Base-by-base conservation (phyloP, 345 rosid species). In the Camelina hispida region DNA sequence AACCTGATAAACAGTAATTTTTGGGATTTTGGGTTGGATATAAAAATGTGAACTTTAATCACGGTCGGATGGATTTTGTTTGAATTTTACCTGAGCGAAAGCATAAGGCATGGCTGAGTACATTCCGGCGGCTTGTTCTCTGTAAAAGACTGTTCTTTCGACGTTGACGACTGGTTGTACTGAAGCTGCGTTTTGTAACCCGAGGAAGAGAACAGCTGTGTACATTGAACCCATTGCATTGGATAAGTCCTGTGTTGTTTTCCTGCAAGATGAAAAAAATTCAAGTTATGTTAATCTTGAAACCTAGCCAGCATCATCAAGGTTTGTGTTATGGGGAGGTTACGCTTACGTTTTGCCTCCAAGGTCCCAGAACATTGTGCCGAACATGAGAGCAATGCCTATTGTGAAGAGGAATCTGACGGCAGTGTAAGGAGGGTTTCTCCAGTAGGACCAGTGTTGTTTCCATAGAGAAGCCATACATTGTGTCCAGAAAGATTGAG, bases 91-190 rank as follows among this genome's bases (percentile, higher is more conserved):
- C 77, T 82, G 87, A 43, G 85, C 88, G 62, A 85, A 79, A 52
- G 94, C 98, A 58, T 89, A 90, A 5, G 96, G 89, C 82, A 86
- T 64, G 55, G 88, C 85, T 2, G 97, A 89, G 58, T 89, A 91
- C 96, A 91, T 91, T 72, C 97, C 91, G 0, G 94, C 91, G 12
- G 93, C 96, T 74, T 82, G 79, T 64, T 93, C 98, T 62, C 96
- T 74, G 63, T 90, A 93, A 55, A 88, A 93, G 28, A 90, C 91
- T 1, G 89, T 88, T 28, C 96, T 79, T 63, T 90, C 98, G 1
- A 90, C 79, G 4, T 88, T 66, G 56, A 88, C 96, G n/a, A 88
- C 85, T 0, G 96, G 88, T 65, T 88, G 96, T 18, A 93, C 90
- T 6, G 89, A 59, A 0, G 54, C 15, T 5, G 83, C 72, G 70